phyloP scores from a whole-genome alignment of 345 rosid species.

The Hibiscus tridactylites region DNA sequence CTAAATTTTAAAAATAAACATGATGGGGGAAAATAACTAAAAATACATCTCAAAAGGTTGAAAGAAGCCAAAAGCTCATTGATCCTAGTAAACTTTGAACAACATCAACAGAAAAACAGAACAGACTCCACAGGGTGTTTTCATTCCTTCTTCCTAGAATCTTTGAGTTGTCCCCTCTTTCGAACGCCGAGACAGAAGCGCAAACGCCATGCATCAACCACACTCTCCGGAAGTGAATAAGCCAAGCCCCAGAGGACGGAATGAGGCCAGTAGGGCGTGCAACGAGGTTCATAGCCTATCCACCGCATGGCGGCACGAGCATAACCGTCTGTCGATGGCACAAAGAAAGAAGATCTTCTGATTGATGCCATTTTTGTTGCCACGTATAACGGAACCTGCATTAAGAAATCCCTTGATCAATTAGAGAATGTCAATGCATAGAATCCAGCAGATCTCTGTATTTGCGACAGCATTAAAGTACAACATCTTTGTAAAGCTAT shows the following conservation, averaged over 20 bases:
- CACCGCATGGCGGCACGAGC: neutral
- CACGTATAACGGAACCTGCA: neutral
- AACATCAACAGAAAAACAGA: neutral
- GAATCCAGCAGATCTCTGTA: neutral
- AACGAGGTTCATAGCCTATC: slow-evolving; percentile 1
- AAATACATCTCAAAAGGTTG: neutral
- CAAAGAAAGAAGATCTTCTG: neutral
- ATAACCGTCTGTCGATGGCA: neutral
- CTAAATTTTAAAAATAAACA: too few species aligned
- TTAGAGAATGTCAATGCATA: neutral
- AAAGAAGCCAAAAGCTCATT: neutral
- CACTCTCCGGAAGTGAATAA: neutral
- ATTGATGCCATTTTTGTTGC: neutral
- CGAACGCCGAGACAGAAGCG: neutral
- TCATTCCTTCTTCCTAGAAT: neutral
- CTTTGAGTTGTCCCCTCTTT: neutral
- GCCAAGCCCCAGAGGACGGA: neutral
- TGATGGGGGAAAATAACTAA: too few species aligned
- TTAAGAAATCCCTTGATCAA: neutral
- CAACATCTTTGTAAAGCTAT: neutral
- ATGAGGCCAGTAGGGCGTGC: neutral
- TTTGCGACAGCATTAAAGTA: neutral
- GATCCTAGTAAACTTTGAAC: neutral
- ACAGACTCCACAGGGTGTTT: neutral
- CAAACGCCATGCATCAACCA: slow-evolving; percentile 1